These are phyloP conservation scores for Exserohilum turcica DNA, from an alignment of 2,329 filamentous ascomycete species.

Conservation along the genomic window DNA sequence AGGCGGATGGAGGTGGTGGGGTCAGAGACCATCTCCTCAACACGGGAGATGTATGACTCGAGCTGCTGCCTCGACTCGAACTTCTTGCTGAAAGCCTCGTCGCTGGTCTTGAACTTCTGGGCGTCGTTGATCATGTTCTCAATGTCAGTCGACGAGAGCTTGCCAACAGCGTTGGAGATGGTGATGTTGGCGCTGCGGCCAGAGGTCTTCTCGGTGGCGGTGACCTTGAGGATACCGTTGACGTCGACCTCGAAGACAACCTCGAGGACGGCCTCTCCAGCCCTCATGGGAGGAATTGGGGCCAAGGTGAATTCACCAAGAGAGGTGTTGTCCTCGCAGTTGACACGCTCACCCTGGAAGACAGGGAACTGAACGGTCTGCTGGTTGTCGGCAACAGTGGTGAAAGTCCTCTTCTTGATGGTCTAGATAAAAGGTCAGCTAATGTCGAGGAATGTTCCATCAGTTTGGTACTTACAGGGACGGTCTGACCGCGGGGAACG, in stretches of 20 bases:
- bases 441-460: not conserved
- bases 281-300: constrained; percentile 83
- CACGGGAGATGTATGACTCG: constrained; percentile 97
- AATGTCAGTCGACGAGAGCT: constrained; percentile 92
- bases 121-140: constrained; percentile 98
- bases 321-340: constrained; percentile 98
- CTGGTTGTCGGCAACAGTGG: constrained; percentile 67
- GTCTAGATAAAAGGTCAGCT: constrained; percentile 5
- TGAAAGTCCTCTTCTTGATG: constrained; percentile 87
- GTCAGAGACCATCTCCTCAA: constrained; percentile 98
- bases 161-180: constrained; percentile 99
- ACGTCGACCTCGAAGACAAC: constrained; percentile 99
- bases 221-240: constrained; percentile 99
- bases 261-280: constrained; percentile 95
- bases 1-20: constrained; percentile 94
- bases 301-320: constrained; percentile 96
- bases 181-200: constrained; percentile 99
- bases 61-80: constrained; percentile 99
- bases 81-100: constrained; percentile 98
- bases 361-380: constrained; percentile 82
- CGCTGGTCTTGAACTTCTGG: constrained; percentile 97
- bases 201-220: constrained; percentile 97
- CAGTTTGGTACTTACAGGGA: constrained; percentile 55
- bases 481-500: constrained; percentile 65
- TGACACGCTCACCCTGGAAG: constrained; percentile 94